phyloP scores from a whole-genome alignment of 495 filamentous ascomycete genomes.

The Aspergillus baeticus region DNA sequence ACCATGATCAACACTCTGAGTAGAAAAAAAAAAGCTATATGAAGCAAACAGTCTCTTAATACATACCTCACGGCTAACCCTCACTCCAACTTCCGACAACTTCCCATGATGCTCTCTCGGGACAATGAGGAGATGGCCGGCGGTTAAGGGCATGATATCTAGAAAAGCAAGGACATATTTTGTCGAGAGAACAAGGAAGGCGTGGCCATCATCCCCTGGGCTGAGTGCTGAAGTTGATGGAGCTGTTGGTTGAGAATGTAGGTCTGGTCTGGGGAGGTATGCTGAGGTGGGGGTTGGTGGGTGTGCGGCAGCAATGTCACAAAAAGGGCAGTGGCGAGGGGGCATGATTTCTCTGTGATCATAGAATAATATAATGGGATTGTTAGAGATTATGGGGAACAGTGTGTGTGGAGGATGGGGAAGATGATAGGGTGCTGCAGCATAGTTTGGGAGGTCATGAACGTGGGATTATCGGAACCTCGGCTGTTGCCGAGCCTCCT shows the following conservation, averaged over 20 bases:
- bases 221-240: background rate
- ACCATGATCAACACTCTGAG: slow-evolving; percentile 2
- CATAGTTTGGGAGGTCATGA: background rate
- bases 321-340: slow-evolving; percentile 32
- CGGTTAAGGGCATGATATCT: slow-evolving; percentile 82
- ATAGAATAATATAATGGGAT: background rate
- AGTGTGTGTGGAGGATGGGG: background rate
- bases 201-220: slow-evolving; percentile 27
- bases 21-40: slow-evolving; percentile 5
- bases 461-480: background rate
- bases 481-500: background rate
- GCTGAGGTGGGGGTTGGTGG: slow-evolving; percentile 39
- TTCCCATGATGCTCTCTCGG: slow-evolving; percentile 71
- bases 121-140: slow-evolving; percentile 75
- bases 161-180: slow-evolving; percentile 76
- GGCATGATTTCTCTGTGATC: background rate
- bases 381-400: background rate
- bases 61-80: slow-evolving; percentile 52
- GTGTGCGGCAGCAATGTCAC: slow-evolving; percentile 41
- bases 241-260: slow-evolving; percentile 20
- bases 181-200: slow-evolving; percentile 74
- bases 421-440: background rate
- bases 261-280: slow-evolving; percentile 19
- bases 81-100: slow-evolving; percentile 59
- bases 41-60: background rate